These are phyloP conservation scores for Zygosaccharomyces pseudobailii DNA, from an alignment of 1,139 yeast species.

Conservation along the genomic window DNA sequence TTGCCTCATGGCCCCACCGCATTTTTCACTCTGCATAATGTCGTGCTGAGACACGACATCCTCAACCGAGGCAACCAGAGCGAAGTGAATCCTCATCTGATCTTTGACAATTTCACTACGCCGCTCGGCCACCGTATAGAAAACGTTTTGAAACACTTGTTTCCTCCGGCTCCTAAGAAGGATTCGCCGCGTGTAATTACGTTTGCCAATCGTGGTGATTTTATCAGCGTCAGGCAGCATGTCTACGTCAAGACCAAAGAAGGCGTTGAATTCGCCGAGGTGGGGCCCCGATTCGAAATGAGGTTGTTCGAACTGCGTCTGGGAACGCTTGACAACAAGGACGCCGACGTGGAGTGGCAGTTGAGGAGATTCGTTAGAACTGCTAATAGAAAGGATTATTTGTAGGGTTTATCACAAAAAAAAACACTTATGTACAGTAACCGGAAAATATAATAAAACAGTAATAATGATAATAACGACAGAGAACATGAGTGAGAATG, in stretches of 20 bases:
- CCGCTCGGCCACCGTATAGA: conserved; percentile 80
- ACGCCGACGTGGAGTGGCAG: conserved; percentile 98
- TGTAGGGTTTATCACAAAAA: conserved; percentile 29
- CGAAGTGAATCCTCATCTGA: conserved; percentile 89
- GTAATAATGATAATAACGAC: too few species aligned
- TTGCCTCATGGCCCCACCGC: conserved; percentile 99
- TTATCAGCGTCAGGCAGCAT: conserved; percentile 90
- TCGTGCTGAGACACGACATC: conserved; percentile 88
- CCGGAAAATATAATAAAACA: too few species aligned
- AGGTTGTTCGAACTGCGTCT: conserved; percentile 78
- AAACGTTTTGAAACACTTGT: conserved; percentile 76
- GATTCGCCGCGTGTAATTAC: conserved; percentile 87
- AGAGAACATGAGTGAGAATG: too few species aligned
- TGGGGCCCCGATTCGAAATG: conserved; percentile 99
- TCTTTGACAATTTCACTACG: conserved; percentile 87
- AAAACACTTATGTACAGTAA: too few species aligned
- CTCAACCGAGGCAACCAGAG: conserved; percentile 80
- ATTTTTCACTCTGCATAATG: conserved; percentile 89
- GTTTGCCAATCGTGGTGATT: conserved; percentile 86
- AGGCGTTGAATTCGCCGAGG: conserved; percentile 87
- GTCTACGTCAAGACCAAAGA: conserved; percentile 86
- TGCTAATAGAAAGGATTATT: conserved; percentile 88
- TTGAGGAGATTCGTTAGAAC: conserved; percentile 88
- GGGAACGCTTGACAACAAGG: conserved; percentile 91
- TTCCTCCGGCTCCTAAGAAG: conserved; percentile 95